These are phyloP conservation scores for Aphanomyces invadans DNA, from an alignment of 352 stramenopile genomes.

Conservation along the genomic window DNA sequence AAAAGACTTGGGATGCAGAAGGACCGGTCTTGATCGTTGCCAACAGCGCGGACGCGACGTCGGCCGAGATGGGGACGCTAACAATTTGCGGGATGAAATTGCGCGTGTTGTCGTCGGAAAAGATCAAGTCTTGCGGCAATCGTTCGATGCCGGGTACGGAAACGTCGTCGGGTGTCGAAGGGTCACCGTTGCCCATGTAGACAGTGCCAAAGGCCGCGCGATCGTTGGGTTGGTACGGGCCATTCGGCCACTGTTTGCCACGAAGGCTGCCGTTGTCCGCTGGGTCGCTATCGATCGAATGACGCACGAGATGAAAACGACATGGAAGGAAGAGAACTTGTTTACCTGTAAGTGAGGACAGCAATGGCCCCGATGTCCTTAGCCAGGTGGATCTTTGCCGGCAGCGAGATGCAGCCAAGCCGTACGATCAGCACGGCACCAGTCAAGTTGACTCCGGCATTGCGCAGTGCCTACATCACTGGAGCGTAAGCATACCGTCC, in stretches of 20 bases:
- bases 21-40: not conserved
- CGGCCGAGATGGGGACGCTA: slow-evolving; percentile 62
- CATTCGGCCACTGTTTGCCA: slow-evolving; percentile 51
- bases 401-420: slow-evolving; percentile 55
- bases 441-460: slow-evolving; percentile 41
- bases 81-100: slow-evolving; percentile 65
- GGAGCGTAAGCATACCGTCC: not conserved
- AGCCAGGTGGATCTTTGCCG: slow-evolving; percentile 63
- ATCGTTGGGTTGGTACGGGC: slow-evolving; percentile 50
- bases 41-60: slow-evolving; percentile 47
- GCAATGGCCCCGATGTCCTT: slow-evolving; percentile 47
- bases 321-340: not conserved
- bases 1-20: slow-evolving; percentile 1
- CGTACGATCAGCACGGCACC: slow-evolving; percentile 55
- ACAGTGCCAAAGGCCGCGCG: slow-evolving; percentile 59
- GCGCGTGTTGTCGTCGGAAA: slow-evolving; percentile 74
- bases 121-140: slow-evolving; percentile 67
- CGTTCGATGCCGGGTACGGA: slow-evolving; percentile 44
- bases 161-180: slow-evolving; percentile 64
- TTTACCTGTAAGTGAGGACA: slow-evolving; percentile 70
- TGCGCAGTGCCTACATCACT: slow-evolving; percentile 32
- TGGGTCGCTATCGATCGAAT: slow-evolving; percentile 39
- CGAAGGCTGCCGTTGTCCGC: slow-evolving; percentile 44
- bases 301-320: not conserved
- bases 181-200: slow-evolving; percentile 81